Conservation (phyloP, 768 basidiomycete species). For the Boletus pseudopeckii region DNA sequence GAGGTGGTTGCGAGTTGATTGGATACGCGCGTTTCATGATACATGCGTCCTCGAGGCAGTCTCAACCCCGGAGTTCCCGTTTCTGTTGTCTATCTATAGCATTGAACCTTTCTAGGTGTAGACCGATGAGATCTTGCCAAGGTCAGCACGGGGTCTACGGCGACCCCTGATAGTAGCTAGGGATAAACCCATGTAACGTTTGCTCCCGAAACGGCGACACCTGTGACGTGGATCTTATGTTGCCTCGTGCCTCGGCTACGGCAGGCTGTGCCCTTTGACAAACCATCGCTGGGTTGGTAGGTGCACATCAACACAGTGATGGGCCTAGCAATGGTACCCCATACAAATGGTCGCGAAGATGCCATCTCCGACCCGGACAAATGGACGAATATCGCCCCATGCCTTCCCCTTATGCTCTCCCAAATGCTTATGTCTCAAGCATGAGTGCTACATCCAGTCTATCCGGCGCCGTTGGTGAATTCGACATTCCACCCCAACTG, state of each 20-base stretch:
- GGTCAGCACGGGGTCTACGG: conserved; percentile 14
- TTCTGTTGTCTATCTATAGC: conserved; percentile 31
- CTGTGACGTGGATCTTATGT: conserved; percentile 30
- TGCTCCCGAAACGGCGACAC: conserved; percentile 26
- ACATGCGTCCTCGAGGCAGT: conserved; percentile 21
- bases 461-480: conserved; percentile 62
- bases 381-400: conserved; percentile 38
- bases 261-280: conserved; percentile 23
- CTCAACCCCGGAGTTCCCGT: conserved; percentile 26
- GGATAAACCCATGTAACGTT: conserved; percentile 25
- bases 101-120: conserved; percentile 4
- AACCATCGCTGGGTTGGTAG: conserved; percentile 28
- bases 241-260: conserved; percentile 29
- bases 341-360: conserved; percentile 29
- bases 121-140: conserved; percentile 18
- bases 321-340: conserved; percentile 25
- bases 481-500: conserved; percentile 37
- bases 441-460: conserved; percentile 48
- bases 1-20: conserved; percentile 5
- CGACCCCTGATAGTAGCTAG: conserved; percentile 12
- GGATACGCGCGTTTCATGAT: conserved; percentile 23
- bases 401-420: conserved; percentile 30
- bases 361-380: conserved; percentile 36
- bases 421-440: conserved; percentile 39
- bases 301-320: conserved; percentile 20